Evolutionary conservation across 1,284 basidiomycete genomes (phyloP).

Genomic region (Porogramme epimiltina): DNA sequence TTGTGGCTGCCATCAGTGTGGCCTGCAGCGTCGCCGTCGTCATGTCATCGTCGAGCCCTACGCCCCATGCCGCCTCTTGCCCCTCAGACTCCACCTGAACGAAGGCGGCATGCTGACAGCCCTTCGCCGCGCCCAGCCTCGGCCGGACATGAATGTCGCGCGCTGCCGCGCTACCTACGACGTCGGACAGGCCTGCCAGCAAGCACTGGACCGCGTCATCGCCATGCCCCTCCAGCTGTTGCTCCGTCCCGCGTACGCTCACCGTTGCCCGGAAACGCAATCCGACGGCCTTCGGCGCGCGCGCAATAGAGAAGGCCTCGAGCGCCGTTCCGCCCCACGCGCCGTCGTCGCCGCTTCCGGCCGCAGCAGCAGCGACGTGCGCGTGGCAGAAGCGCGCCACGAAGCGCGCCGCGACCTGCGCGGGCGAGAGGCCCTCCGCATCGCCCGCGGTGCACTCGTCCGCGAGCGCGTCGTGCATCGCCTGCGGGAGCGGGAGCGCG

Average conservation of each 20-base stretch:
- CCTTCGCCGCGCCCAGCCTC: neutral
- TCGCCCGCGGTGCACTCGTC: neutral
- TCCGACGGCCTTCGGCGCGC: conserved; percentile 45
- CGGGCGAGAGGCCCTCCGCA: conserved; percentile 76
- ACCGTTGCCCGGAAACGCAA: conserved; percentile 69
- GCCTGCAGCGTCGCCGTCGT: conserved; percentile 83
- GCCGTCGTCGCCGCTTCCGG: conserved; percentile 30
- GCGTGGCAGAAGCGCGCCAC: conserved; percentile 44
- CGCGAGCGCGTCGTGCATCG: conserved; percentile 5
- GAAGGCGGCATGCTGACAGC: conserved; percentile 59
- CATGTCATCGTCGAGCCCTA: conserved; percentile 80
- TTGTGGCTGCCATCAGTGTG: conserved; percentile 63
- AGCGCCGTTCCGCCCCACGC: conserved; percentile 42
- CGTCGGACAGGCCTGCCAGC: conserved; percentile 75
- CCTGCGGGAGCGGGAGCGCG: conserved; percentile 67
- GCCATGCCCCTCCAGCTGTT: conserved; percentile 71
- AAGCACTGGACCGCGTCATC: conserved; percentile 92
- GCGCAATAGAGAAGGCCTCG: conserved; percentile 59
- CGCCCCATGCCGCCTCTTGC: conserved; percentile 69
- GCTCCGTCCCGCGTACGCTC: conserved; percentile 63
- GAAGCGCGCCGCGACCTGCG: conserved; percentile 72
- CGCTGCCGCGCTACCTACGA: conserved; percentile 67
- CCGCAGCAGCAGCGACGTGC: conserved; percentile 38
- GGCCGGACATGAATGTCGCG: conserved; percentile 47
- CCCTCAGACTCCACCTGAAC: conserved; percentile 69